Base-by-base conservation (phyloP, 441 rosid genomes). In the Croton setiger region DNA sequence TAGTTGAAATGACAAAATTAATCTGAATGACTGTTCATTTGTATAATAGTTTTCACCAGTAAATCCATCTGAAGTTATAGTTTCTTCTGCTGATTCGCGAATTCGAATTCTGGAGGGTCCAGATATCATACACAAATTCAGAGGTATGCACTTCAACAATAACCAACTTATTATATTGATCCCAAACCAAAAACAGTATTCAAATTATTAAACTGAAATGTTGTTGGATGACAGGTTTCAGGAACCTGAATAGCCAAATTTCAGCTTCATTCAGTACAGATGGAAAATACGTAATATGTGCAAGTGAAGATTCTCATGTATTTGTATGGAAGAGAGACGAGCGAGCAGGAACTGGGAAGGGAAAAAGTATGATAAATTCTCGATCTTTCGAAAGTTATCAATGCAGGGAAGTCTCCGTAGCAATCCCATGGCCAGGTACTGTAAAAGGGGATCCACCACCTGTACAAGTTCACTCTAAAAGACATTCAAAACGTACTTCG, bases 231-330 rank as follows among this genome's bases (percentile, higher is more conserved):
- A 70, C 89, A 94, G 99, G 98, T 49, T 85, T 90, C 63, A 80
- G 88, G 77, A 94, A 94, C 66, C 81, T 87, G 31, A 80, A 81
- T 76, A 88, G 98, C 74, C 98, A 94, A 75, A 90, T 94, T 49
- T 74, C 96, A 11, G 99, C 99, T 69, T 88, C 97, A 5, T 94
- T 82, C 78, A 86, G 91, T 44, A 75, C 65, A 54, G 87, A 90
- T 37, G 98, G 93, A 14, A 92, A 84, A 65, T 79, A 86, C 54
- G 77, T 94, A 52, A 64, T 90, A 7, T 79, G 83, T 21, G 97
- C 99, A 7, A 92, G 98, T 37, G 98, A 94, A 81, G 98, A 94
- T 74, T 84, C 96, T 39, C 85, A 88, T 4, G 97, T 94, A 33
- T 92, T 82, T 36, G 60, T 90, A 0, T 94, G 98, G 97, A 92